Evolutionary conservation across 805 yeast species (phyloP), one percentile per base, ranked within the genome.

Genomic region (Maudiozyma bulderi): DNA sequence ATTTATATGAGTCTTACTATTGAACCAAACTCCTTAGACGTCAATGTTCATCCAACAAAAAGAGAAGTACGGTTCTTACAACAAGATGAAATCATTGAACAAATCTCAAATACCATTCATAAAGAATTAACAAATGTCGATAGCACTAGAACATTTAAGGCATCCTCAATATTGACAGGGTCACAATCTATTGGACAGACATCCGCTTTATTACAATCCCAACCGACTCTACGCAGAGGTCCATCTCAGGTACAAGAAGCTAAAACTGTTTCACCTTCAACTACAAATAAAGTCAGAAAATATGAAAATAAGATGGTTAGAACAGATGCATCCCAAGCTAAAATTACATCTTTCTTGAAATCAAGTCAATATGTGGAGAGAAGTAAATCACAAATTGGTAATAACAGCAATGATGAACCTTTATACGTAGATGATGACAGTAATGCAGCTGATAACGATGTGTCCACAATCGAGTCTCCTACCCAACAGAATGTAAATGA

Each of bases 1-100:
- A 73, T 86, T 1, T 93, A 89, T 64, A 50, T 93, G 47, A 73
- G 86, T 44, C 62, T 93, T n/a, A 69, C 70, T 15, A 78, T 93
- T 2, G 70, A 73, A 26, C 86, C 96, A 0, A 68, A 67, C 34
- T 81, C 82, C 52, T 73, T 93, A 7, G 99, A 93, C 63, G 98
- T 93, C 13, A 93, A 93, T 61, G 82, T 93, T 11, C 99, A 93
- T 61, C 99, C 99, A 0, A 91, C 98, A 0, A 93, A 93, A 57
- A 75, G 91, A 50, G 97, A 91, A 58, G 97, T 93, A 2, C 65
- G 95, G 41, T 89, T 93, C 61, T 68, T 93, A 35, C 66, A 80
- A 62, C 97, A 93, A 57, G 93, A 84, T 43, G 97, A 90, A 60
- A 88, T 93, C 20, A 76, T 86, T 9, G 88, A 82, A 39, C 56